Percentiles rank a stretch among this genome's conserved stretches.
These are phyloP conservation scores for Ogataea neopini DNA, from an alignment of 805 yeast species.

Conservation along the genomic window DNA sequence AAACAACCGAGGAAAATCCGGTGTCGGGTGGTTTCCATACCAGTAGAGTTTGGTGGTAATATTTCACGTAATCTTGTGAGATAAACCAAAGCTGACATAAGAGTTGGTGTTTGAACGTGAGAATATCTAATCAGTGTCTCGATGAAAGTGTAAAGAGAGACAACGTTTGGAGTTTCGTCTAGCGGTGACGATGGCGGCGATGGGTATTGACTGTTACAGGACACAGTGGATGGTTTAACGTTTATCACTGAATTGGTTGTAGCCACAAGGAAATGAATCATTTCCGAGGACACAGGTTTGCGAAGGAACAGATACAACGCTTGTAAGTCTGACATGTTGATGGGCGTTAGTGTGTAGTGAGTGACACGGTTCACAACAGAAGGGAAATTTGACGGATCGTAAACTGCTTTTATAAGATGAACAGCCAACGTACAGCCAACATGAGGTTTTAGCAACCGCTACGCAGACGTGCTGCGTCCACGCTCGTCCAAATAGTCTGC, in stretches of 20 bases:
- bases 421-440: neutral
- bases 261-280: conserved; percentile 58
- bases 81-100: conserved; percentile 90
- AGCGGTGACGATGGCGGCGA: conserved; percentile 44
- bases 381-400: conserved; percentile 3
- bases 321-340: conserved; percentile 42
- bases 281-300: conserved; percentile 56
- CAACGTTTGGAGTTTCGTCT: conserved; percentile 31
- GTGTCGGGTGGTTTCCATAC: conserved; percentile 92
- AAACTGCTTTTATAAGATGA: conserved; percentile 1
- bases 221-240: conserved; percentile 37
- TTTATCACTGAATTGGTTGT: conserved; percentile 60
- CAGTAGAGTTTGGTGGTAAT: conserved; percentile 85
- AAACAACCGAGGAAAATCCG: conserved; percentile 87
- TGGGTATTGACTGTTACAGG: conserved; percentile 25
- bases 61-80: conserved; percentile 72
- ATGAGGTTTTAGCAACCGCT: neutral
- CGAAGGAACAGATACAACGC: conserved; percentile 56
- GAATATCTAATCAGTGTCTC: conserved; percentile 71
- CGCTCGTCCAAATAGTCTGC: neutral
- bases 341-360: neutral
- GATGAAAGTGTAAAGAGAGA: conserved; percentile 64
- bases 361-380: too few species aligned
- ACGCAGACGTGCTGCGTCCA: neutral
- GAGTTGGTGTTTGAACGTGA: conserved; percentile 91